phyloP scores from a whole-genome alignment of 306 rosid genomes.

The Urtica urens region DNA sequence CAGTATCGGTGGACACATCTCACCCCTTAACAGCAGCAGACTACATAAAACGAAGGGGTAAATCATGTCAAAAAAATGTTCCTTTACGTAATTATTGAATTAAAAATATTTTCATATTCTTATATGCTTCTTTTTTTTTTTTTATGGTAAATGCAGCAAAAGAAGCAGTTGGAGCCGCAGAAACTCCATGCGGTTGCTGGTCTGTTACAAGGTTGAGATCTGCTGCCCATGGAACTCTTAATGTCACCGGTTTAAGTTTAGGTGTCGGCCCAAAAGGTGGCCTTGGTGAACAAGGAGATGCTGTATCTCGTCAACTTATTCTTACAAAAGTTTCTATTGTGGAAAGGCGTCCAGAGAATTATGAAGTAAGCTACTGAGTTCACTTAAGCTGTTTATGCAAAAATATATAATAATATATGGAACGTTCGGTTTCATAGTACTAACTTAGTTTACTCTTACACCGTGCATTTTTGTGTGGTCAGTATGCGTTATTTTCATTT shows the following conservation, averaged over 20 bases:
- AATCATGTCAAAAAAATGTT: slow-evolving; percentile 13
- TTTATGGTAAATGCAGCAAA: slow-evolving; percentile 45
- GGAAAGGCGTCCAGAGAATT: slow-evolving; percentile 98
- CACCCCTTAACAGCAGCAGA: slow-evolving; percentile 63
- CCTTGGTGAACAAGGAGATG: slow-evolving; percentile 97
- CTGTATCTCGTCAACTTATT: slow-evolving; percentile 93
- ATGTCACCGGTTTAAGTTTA: slow-evolving; percentile 85
- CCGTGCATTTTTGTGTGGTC: too few species aligned
- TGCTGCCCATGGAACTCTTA: slow-evolving; percentile 92
- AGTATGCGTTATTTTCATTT: too few species aligned
- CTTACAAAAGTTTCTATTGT: slow-evolving; percentile 89
- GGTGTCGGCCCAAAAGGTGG: slow-evolving; percentile 97
- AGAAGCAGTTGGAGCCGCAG: slow-evolving; percentile 99
- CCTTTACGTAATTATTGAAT: slow-evolving; percentile 7
- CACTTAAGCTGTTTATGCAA: slow-evolving; percentile 23
- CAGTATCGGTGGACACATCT: slow-evolving; percentile 72
- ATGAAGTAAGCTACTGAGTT: slow-evolving; percentile 79
- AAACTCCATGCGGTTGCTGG: slow-evolving; percentile 94
- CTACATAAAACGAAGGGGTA: slow-evolving; percentile 81
- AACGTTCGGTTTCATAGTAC: too few species aligned
- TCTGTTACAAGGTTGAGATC: slow-evolving; percentile 91
- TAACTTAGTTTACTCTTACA: too few species aligned
- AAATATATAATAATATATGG: slow-evolving; percentile 14
- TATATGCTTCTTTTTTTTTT: background rate
- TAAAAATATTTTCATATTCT: background rate